These are phyloP conservation scores for Stylonectria norvegica DNA, from an alignment of 2,329 filamentous ascomycete genomes.

Conservation along the genomic window DNA sequence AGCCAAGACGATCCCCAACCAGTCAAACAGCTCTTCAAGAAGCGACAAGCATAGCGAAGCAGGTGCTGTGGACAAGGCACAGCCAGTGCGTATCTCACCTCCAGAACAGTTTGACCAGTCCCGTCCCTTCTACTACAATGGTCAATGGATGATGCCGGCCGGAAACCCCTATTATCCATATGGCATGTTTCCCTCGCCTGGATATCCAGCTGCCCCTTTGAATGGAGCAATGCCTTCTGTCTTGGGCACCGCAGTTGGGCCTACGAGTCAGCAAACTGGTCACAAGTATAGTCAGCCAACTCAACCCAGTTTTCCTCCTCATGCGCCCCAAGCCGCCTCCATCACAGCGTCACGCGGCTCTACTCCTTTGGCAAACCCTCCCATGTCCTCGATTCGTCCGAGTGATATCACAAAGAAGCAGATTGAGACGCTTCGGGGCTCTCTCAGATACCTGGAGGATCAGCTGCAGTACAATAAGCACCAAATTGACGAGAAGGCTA, in stretches of 20 bases:
- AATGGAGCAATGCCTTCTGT: slow-evolving; percentile 22
- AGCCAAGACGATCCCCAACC: slow-evolving; percentile 15
- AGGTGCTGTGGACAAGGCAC: slow-evolving; percentile 31
- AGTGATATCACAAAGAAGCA: slow-evolving; percentile 61
- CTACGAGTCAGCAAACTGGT: slow-evolving; percentile 23
- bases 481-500: slow-evolving; percentile 56
- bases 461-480: slow-evolving; percentile 61
- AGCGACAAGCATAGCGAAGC: slow-evolving; percentile 31
- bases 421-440: slow-evolving; percentile 48
- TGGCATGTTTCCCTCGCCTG: slow-evolving; percentile 28
- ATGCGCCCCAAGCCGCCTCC: not conserved
- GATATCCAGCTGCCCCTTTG: slow-evolving; percentile 26
- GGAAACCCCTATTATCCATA: slow-evolving; percentile 24
- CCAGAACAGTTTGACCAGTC: slow-evolving; percentile 45
- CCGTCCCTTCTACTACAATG: slow-evolving; percentile 44
- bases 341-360: slow-evolving; percentile 3
- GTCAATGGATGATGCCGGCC: slow-evolving; percentile 41
- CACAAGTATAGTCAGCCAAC: slow-evolving; percentile 10
- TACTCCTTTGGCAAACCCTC: slow-evolving; percentile 30
- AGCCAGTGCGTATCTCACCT: slow-evolving; percentile 34
- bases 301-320: slow-evolving; percentile 14
- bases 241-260: slow-evolving; percentile 12
- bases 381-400: slow-evolving; percentile 56
- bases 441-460: slow-evolving; percentile 55
- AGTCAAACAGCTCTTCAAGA: slow-evolving; percentile 18